phyloP scores from a whole-genome alignment of 257 asterid species.

The Misopates orontium region DNA sequence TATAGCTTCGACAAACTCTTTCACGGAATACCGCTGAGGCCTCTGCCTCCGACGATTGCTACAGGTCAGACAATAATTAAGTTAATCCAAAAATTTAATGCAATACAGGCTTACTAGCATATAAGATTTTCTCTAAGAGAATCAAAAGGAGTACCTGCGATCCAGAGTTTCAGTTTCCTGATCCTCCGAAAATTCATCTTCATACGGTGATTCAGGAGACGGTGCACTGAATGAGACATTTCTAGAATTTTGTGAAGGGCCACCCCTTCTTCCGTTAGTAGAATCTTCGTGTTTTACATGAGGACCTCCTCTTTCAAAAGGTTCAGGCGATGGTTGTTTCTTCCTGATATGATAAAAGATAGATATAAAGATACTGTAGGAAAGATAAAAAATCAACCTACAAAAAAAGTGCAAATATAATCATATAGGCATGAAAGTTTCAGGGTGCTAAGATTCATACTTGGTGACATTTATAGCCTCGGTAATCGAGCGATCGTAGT shows the following conservation, averaged over 20 bases:
- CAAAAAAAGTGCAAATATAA: neutral
- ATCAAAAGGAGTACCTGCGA: conserved; percentile 54
- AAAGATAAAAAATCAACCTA: conserved; percentile 10
- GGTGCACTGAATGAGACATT: conserved; percentile 39
- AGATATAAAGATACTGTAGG: neutral
- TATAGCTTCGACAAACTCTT: conserved; percentile 67
- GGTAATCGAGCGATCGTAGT: conserved; percentile 84
- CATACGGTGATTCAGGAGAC: conserved; percentile 63
- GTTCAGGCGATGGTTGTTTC: conserved; percentile 61
- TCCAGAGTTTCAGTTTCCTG: conserved; percentile 58
- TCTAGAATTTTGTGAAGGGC: conserved; percentile 60
- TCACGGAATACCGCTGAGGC: conserved; percentile 75
- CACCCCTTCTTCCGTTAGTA: conserved; percentile 63
- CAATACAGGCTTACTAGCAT: neutral
- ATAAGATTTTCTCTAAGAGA: neutral
- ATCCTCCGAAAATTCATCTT: conserved; percentile 52
- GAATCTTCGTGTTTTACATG: conserved; percentile 49
- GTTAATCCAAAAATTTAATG: conserved; percentile 10
- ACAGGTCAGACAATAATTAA: conserved; percentile 21
- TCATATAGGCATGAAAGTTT: conserved; percentile 9
- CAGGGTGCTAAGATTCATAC: conserved; percentile 46
- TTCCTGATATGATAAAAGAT: conserved; percentile 47
- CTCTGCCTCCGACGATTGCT: conserved; percentile 84
- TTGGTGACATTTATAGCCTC: conserved; percentile 95
- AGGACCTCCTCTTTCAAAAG: conserved; percentile 54